These are phyloP conservation scores for Lactarius indigo DNA, from an alignment of 768 basidiomycete species.

Conservation along the genomic window DNA sequence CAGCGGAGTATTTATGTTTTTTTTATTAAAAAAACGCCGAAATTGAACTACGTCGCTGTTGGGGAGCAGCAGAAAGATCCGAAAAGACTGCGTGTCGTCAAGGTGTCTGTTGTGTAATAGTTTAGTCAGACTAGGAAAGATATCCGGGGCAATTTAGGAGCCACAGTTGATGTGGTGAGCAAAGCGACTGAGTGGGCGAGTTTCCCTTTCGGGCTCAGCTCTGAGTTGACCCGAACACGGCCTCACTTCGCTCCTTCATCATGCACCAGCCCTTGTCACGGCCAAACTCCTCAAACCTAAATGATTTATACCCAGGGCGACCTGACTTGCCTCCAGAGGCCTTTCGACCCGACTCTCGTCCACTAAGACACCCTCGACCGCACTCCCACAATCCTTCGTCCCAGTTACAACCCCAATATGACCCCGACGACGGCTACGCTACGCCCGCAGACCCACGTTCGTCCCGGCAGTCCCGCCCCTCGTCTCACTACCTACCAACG, in stretches of 20 bases:
- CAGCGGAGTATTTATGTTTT: too few species aligned
- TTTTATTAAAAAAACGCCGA: too few species aligned
- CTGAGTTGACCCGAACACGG: background rate
- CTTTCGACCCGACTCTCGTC: conserved; percentile 2
- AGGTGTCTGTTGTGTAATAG: too few species aligned
- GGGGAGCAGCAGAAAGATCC: too few species aligned
- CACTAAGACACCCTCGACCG: conserved; percentile 1
- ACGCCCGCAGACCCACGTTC: conserved; percentile 10
- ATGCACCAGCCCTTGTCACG: conserved; percentile 18
- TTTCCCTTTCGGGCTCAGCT: background rate
- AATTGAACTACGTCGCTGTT: too few species aligned
- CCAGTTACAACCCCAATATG: conserved; percentile 11
- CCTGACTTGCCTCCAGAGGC: background rate
- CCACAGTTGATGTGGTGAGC: too few species aligned
- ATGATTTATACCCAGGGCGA: conserved; percentile 4
- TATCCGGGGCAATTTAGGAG: too few species aligned
- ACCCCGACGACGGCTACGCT: conserved; percentile 11
- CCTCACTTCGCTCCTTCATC: conserved; percentile 3
- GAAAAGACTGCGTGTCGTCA: too few species aligned
- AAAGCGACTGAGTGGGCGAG: background rate
- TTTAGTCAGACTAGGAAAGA: too few species aligned
- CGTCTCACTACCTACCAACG: conserved; percentile 13
- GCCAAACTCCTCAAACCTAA: conserved; percentile 18
- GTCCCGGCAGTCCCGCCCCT: conserved; percentile 18
- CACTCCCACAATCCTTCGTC: conserved; percentile 11